Conservation (phyloP, 306 rosid species). For the Cicer judaicum region DNA sequence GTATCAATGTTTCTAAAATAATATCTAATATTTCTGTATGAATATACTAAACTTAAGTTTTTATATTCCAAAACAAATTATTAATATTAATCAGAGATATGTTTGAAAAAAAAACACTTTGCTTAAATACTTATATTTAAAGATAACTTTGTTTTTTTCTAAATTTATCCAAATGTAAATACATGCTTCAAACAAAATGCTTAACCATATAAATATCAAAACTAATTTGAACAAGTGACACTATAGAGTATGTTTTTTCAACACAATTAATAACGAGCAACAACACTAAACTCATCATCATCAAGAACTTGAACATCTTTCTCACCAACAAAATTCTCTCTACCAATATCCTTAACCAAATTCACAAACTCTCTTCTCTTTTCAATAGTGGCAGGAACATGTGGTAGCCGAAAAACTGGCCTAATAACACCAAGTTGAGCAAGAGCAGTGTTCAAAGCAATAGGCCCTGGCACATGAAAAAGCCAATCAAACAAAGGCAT, state of each 20-base stretch:
- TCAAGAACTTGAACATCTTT: slow-evolving; percentile 71
- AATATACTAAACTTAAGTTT: too few species aligned
- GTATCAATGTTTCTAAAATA: too few species aligned
- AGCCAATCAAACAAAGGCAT: slow-evolving; percentile 80
- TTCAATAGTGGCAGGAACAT: slow-evolving; percentile 77
- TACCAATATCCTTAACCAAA: slow-evolving; percentile 72
- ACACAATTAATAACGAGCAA: slow-evolving; percentile 36
- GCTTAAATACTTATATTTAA: too few species aligned
- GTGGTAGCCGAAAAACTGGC: slow-evolving; percentile 91
- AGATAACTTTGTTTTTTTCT: too few species aligned
- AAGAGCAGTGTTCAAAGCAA: slow-evolving; percentile 76
- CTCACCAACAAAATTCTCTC: slow-evolving; percentile 77
- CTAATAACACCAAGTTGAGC: slow-evolving; percentile 92
- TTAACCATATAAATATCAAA: not conserved
- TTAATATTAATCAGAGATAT: too few species aligned
- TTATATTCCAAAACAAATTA: too few species aligned
- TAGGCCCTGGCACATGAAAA: slow-evolving; percentile 69
- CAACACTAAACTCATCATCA: slow-evolving; percentile 52
- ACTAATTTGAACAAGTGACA: not conserved
- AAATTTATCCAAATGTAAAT: too few species aligned
- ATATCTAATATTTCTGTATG: too few species aligned
- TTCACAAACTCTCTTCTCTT: slow-evolving; percentile 75
- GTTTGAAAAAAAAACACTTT: too few species aligned
- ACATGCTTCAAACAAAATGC: too few species aligned
- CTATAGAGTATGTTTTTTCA: not conserved